Evolutionary conservation across 352 stramenopile species (phyloP), one percentile per base, ranked within the genome.

Genomic region (Globisporangium barbulae): DNA sequence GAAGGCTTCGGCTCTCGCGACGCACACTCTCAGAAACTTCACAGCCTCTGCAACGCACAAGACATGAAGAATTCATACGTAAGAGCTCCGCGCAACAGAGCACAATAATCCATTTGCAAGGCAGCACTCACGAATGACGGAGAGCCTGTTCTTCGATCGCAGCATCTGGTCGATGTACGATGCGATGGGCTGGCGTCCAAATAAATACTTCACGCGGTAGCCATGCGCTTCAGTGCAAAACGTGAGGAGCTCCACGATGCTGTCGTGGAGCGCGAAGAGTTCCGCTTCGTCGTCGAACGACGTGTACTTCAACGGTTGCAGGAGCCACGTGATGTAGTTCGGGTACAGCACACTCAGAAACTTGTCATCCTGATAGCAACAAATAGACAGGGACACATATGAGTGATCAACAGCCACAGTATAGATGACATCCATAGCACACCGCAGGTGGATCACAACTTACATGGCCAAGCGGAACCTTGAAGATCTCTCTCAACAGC

Each of bases 191-290:
- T 91, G 83, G 17, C 83, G 75, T 45, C 84, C 86, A 54, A 95
- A 92, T 30, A 95, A 68, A 74, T 95, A 95, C 65, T 95, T 95
- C 53, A 95, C 78, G 41, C 86, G 84, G 67, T 95, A 95, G 5
- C 86, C 84, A 49, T 95, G 86, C 25, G 80, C 83, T 66, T 93
- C 78, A 0, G 85, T 92, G 73, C 82, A 93, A 59, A 95, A 91
- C n/a, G 86, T 91, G 15, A 95, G 73, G 19, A 95, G 64, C 61
- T 95, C 86, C 71, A 92, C 85, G 62, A 93, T 90, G 63, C 83
- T 89, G 59, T 90, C 86, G 68, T 92, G 83, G 39, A 92, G 64
- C 45, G 83, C 73, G 70, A 93, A 95, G 52, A 95, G 73, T 6
- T 69, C 72, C 5, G 75, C 71, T 13, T 69, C 61, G 31, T 82